Percentiles rank a stretch among this genome's conserved stretches.
phyloP scores from a whole-genome alignment of 805 yeast species.

The Torulaspora quercuum region DNA sequence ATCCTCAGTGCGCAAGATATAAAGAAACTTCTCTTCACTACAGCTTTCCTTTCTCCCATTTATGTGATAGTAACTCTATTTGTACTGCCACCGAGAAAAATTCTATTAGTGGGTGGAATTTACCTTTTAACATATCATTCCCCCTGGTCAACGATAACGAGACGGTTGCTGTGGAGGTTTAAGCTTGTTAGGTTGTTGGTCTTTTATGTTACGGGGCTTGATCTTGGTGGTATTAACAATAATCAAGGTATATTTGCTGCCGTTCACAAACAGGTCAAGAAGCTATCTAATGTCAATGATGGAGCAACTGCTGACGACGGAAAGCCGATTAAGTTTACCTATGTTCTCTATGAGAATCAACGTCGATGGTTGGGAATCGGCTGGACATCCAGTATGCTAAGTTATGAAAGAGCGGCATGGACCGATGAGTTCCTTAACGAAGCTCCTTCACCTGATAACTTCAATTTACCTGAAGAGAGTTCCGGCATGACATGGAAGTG shows the following conservation, averaged over 20 bases:
- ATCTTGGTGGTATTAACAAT: conserved; percentile 53
- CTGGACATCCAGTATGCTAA: conserved; percentile 88
- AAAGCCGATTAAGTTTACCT: conserved; percentile 74
- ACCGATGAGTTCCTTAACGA: conserved; percentile 94
- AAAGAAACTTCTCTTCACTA: conserved; percentile 74
- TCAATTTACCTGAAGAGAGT: conserved; percentile 73
- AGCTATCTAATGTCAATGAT: conserved; percentile 29
- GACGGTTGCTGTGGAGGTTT: conserved; percentile 83
- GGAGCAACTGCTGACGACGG: conserved; percentile 35
- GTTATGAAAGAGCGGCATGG: conserved; percentile 95
- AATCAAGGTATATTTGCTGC: conserved; percentile 44
- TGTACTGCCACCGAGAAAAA: conserved; percentile 64
- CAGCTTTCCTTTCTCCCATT: conserved; percentile 80
- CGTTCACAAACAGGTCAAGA: conserved; percentile 41
- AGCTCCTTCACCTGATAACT: conserved; percentile 68
- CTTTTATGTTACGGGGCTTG: conserved; percentile 84
- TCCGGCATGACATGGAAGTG: conserved; percentile 86
- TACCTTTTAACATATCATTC: conserved; percentile 81
- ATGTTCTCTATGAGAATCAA: conserved; percentile 90
- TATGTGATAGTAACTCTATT: conserved; percentile 68
- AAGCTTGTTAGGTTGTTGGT: conserved; percentile 62
- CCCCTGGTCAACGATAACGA: conserved; percentile 73
- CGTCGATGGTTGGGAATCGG: conserved; percentile 97
- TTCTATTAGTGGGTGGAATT: conserved; percentile 56
- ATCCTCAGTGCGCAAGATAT: conserved; percentile 76